Conservation (phyloP, 2,329 filamentous ascomycete genomes). For the Ophiostoma angusticollis region DNA sequence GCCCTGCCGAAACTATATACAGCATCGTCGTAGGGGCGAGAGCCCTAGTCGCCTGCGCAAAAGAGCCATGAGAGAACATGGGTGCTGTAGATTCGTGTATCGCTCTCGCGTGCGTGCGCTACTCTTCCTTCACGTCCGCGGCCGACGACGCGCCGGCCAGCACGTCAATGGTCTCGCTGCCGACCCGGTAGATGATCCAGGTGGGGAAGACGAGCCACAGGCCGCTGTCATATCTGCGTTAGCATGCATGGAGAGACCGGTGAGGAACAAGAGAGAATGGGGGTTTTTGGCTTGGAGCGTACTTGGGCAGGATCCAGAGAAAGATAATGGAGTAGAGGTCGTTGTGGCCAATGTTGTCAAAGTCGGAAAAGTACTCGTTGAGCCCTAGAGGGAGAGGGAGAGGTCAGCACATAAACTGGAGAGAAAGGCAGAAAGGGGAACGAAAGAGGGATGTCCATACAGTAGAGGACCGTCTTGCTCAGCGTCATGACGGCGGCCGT, state of each 20-base stretch:
- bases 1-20: too few relatives aligned
- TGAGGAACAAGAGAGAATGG: background rate
- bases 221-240: slow-evolving; percentile 29
- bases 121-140: slow-evolving; percentile 28
- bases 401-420: background rate
- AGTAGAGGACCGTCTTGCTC: slow-evolving; percentile 49
- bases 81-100: too few relatives aligned
- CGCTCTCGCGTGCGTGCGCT: too few relatives aligned
- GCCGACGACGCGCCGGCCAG: slow-evolving; percentile 28
- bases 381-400: slow-evolving; percentile 29
- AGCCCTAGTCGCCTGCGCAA: too few relatives aligned
- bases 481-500: slow-evolving; percentile 46
- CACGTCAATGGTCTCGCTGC: slow-evolving; percentile 34
- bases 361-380: slow-evolving; percentile 43
- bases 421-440: background rate
- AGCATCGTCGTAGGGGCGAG: too few relatives aligned
- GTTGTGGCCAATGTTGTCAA: slow-evolving; percentile 47
- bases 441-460: slow-evolving; percentile 28
- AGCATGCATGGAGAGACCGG: background rate
- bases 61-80: too few relatives aligned
- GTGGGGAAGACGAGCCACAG: slow-evolving; percentile 40
- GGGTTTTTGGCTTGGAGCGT: slow-evolving; percentile 21
- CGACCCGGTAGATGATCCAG: slow-evolving; percentile 38
- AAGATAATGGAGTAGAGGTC: slow-evolving; percentile 28
- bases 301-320: slow-evolving; percentile 49